Evolutionary conservation across 2,329 filamentous ascomycete genomes (phyloP), one percentile per base, ranked within the genome.

Genomic region (Thelonectria discophora): DNA sequence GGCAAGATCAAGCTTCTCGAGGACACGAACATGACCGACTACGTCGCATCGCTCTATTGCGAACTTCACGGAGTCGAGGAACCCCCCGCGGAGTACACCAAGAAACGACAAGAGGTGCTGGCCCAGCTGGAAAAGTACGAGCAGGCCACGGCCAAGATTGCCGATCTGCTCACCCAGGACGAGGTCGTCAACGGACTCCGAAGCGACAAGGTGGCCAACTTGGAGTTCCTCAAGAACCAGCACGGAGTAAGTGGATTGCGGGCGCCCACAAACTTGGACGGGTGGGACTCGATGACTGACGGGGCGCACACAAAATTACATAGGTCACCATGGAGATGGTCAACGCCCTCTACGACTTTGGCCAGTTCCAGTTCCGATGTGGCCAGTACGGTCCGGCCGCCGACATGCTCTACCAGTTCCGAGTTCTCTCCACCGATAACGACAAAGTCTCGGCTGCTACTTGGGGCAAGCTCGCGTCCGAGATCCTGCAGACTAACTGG

Each of bases 11-110:
- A 94, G 81, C 88, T 99, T 61, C 88, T 99, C 71, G 94, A 97
- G 83, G 90, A 93, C 78, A 98, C 95, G 74, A 97, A 98, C 85
- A 99, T 99, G 95, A 95, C 91, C 74, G 95, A 99, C 80, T 99
- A 97, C 78, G 92, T 98, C 56, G 94, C 94, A 75, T 91, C 90
- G 74, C 83, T 99, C 69, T 93, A 97, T 84, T 91, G 91, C 77
- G 91, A 97, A 75, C 88, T 99, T 69, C 88, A 98, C 82, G 86
- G 89, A 72, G 87, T 93, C 67, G 85, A 90, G 63, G 86, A 92
- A 65, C 82, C 91, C 56, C 94, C 95, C 52, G 86, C 90, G 66
- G 93, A 97, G 79, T 98, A 94, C 79, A 87, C 88, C 72, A 89
- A 91, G 78, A 96, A 95, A 88, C 87, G 93, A 75, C 91, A 97